Evolutionary conservation across 2,329 filamentous ascomycete genomes (phyloP).

Genomic region (Pseudogymnoascus sp.): DNA sequence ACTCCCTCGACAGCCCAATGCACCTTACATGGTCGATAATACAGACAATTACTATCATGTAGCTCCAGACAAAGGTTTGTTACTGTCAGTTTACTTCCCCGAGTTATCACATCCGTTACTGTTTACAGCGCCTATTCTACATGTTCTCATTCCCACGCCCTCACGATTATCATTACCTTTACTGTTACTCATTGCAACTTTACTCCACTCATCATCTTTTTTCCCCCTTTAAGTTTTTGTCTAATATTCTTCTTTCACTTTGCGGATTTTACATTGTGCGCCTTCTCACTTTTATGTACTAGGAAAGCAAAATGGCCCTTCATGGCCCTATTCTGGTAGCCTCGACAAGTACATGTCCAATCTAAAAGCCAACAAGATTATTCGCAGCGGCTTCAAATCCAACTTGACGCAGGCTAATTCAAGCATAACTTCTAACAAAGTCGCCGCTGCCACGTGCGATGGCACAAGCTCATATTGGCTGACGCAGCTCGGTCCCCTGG

Average conservation of each 20-base stretch:
- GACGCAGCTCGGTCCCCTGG: not conserved
- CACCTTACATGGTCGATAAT: conserved; percentile 21
- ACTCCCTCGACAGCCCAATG: conserved; percentile 10
- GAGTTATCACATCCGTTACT: too few relatives aligned
- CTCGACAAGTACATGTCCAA: not conserved
- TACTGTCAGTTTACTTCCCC: too few relatives aligned
- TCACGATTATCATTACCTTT: too few relatives aligned
- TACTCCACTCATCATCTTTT: too few relatives aligned
- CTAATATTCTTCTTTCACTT: too few relatives aligned
- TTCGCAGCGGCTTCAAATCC: conserved; percentile 13
- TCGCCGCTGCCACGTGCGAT: not conserved
- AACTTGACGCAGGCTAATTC: not conserved
- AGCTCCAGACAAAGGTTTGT: conserved; percentile 15
- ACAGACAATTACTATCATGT: conserved; percentile 17
- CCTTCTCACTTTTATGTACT: too few relatives aligned
- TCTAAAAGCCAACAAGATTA: conserved; percentile 11
- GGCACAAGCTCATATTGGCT: not conserved
- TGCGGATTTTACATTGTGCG: too few relatives aligned
- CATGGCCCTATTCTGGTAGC: conserved; percentile 18
- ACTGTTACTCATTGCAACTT: too few relatives aligned
- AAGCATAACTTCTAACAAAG: not conserved
- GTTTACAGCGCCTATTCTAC: too few relatives aligned
- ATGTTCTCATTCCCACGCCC: too few relatives aligned
- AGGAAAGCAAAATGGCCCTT: conserved; percentile 17
- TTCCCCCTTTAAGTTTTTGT: too few relatives aligned